A percentile compares a stretch with the other conserved stretches of the same genome.
Conservation (phyloP, 2,329 filamentous ascomycete species). For the Cladosporium sphaerospermum region DNA sequence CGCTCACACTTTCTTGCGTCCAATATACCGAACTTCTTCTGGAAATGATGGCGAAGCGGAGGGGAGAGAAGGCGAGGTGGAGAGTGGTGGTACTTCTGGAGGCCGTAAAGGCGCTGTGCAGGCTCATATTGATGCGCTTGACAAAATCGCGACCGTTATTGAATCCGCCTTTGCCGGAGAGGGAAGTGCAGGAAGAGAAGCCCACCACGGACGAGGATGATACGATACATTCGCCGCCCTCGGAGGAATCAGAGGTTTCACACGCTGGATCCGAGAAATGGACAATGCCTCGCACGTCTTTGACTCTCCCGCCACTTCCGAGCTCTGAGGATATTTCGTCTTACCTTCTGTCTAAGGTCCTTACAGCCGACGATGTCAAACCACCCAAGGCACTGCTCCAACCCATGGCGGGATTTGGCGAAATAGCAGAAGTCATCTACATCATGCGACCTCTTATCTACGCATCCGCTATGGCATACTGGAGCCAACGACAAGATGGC, state of each 20-base stretch:
- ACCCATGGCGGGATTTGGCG: slow-evolving; percentile 64
- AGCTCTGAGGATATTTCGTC: slow-evolving; percentile 74
- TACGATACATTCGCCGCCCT: slow-evolving; percentile 41
- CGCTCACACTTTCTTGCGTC: slow-evolving; percentile 78
- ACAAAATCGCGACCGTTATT: slow-evolving; percentile 79
- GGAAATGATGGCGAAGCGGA: slow-evolving; percentile 91
- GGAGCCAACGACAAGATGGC: slow-evolving; percentile 48
- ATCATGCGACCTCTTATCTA: slow-evolving; percentile 86
- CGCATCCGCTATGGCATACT: slow-evolving; percentile 71
- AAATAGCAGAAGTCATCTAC: slow-evolving; percentile 82
- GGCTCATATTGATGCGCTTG: slow-evolving; percentile 70
- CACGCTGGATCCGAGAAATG: slow-evolving; percentile 50
- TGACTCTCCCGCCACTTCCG: slow-evolving; percentile 77
- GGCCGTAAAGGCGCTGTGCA: slow-evolving; percentile 76
- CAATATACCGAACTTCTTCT: slow-evolving; percentile 94
- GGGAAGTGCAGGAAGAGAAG: slow-evolving; percentile 60
- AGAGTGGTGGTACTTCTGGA: slow-evolving; percentile 80
- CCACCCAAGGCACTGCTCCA: slow-evolving; percentile 82
- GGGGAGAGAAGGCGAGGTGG: slow-evolving; percentile 77
- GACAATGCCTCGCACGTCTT: slow-evolving; percentile 90
- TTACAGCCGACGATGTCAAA: slow-evolving; percentile 95
- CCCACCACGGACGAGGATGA: slow-evolving; percentile 26
- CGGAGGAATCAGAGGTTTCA: slow-evolving; percentile 29
- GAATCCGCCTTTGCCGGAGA: slow-evolving; percentile 76
- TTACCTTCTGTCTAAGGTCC: slow-evolving; percentile 81